Conservation (phyloP, 1,139 yeast genomes). For the Zygosaccharomyces sapae region DNA sequence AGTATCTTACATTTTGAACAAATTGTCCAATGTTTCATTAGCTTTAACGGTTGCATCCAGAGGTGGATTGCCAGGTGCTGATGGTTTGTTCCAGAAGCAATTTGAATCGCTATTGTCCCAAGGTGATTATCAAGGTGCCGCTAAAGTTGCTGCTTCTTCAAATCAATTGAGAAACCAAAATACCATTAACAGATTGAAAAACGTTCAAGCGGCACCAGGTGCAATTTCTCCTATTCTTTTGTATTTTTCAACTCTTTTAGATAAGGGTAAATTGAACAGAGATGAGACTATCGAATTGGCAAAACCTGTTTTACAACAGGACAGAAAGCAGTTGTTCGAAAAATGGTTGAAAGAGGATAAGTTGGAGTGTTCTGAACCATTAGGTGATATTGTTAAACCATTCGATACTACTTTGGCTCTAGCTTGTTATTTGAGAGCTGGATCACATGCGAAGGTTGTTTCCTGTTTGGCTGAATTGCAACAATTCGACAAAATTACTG, state of each 20-base stretch:
- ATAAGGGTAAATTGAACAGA: slow-evolving; percentile 88
- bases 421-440: slow-evolving; percentile 85
- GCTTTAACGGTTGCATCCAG: slow-evolving; percentile 89
- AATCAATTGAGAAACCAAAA: slow-evolving; percentile 92
- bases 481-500: slow-evolving; percentile 91
- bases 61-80: slow-evolving; percentile 97
- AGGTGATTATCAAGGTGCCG: slow-evolving; percentile 90
- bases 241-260: slow-evolving; percentile 86
- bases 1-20: slow-evolving; percentile 84
- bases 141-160: slow-evolving; percentile 94
- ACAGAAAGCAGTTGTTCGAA: slow-evolving; percentile 88
- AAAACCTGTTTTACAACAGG: slow-evolving; percentile 92
- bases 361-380: slow-evolving; percentile 87
- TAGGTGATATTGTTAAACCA: slow-evolving; percentile 93
- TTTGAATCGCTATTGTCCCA: slow-evolving; percentile 78
- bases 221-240: slow-evolving; percentile 91
- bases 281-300: slow-evolving; percentile 94
- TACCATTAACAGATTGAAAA: slow-evolving; percentile 88
- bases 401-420: slow-evolving; percentile 81
- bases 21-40: slow-evolving; percentile 77
- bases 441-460: slow-evolving; percentile 84
- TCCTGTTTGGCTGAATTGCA: slow-evolving; percentile 92
- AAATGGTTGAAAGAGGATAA: slow-evolving; percentile 96
- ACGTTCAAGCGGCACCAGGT: slow-evolving; percentile 92
- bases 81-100: slow-evolving; percentile 83